phyloP scores from a whole-genome alignment of 2,329 filamentous ascomycete species.

The Cryphonectria japonica region DNA sequence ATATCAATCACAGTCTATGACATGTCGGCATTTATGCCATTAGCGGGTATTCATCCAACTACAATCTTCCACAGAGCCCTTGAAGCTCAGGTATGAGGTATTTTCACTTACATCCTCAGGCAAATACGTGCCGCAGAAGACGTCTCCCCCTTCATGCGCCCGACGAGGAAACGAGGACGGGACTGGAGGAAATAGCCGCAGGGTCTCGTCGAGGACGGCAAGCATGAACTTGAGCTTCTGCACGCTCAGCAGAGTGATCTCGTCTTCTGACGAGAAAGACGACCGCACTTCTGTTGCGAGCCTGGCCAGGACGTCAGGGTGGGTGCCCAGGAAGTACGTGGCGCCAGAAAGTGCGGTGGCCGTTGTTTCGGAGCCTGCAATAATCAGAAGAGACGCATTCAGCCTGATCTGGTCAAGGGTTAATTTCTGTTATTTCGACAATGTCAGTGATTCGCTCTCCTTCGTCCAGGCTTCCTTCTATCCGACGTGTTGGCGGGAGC shows the following conservation, averaged over 20 bases:
- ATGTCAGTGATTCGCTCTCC: neutral
- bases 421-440: conserved; percentile 17
- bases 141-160: conserved; percentile 35
- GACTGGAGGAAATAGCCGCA: conserved; percentile 37
- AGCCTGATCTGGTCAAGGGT: conserved; percentile 26
- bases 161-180: conserved; percentile 32
- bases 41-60: neutral
- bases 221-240: conserved; percentile 37
- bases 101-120: conserved; percentile 38
- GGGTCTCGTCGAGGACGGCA: conserved; percentile 38
- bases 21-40: neutral
- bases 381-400: conserved; percentile 37
- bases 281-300: conserved; percentile 46
- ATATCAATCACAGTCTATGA: conserved; percentile 47
- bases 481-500: too few species aligned
- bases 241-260: conserved; percentile 36
- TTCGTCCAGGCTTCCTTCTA: neutral
- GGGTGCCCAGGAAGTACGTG: conserved; percentile 43
- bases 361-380: conserved; percentile 55
- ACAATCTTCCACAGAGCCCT: neutral
- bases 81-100: neutral
- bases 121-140: conserved; percentile 37
- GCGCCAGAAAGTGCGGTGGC: conserved; percentile 47
- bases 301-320: conserved; percentile 42
- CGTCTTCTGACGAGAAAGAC: conserved; percentile 40